Evolutionary conservation across 148 eudicot species (phyloP), one percentile per base, ranked within the genome.

Genomic region (Heliosperma pusillum): DNA sequence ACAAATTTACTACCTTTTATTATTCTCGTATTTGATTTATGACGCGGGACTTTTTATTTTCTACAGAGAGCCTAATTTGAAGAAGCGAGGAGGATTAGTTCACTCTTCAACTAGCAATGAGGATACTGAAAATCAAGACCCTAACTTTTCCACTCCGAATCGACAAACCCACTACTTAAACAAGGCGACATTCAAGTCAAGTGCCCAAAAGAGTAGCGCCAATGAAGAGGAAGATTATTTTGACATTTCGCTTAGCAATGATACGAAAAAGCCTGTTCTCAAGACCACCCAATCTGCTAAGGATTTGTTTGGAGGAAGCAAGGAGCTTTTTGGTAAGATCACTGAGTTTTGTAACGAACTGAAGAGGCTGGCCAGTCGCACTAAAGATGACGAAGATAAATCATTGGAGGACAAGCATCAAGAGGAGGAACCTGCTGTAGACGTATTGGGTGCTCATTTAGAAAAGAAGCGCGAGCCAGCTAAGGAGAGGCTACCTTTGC

Each of bases 41-140:
- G 22, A 29, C 10, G 0, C 26, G 7, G 33, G 61, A 70, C 21
- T 68, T 22, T 24, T 6, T 22, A 44, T 12, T 22, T 0, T 26
- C 10, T 73, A 3, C 82, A 93, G 98, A 74, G 97, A 89, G 40
- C 79, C 83, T 5, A 85, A 81, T 74, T 80, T 87, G 78, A 93
- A 91, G 91, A 89, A 86, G 80, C 85, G 93, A 70, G 92, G 86
- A 65, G 91, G 86, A 5, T 16, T 65, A 7, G 75, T 30, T 68
- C 89, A 83, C 63, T 81, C 80, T 55, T 69, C 75, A 33, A 30
- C 12, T 66, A 7, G 55, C 80, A 72, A 65, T 19, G 87, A 88
- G 50, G 89, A 89, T 36, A 72, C 80, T 11, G 98, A 92, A 85
- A 92, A 95, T 82, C 89, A 83, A 71, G 83, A 92, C 66, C 97